Evolutionary conservation across 768 basidiomycete species (phyloP).

Genomic region (Termitomyces heimii): DNA sequence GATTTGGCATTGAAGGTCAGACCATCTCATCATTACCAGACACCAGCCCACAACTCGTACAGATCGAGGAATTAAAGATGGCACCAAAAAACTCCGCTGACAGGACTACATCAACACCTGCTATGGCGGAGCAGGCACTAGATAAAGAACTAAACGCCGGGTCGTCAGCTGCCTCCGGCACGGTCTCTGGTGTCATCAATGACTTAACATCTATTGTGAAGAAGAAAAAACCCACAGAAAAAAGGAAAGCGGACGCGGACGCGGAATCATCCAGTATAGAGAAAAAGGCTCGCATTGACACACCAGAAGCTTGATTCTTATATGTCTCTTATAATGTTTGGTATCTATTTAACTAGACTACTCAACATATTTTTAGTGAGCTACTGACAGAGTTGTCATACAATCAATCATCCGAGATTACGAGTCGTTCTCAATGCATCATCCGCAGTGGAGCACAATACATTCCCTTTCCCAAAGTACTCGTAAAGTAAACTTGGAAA

Average conservation of each 20-base stretch:
- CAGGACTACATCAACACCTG: constrained; percentile 50
- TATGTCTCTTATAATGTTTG: constrained; percentile 1
- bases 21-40: neutral
- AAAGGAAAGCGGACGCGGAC: constrained; percentile 70
- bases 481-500: constrained; percentile 16
- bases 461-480: constrained; percentile 17
- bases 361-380: neutral
- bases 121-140: constrained; percentile 62
- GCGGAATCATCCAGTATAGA: constrained; percentile 40
- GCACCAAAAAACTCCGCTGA: constrained; percentile 55
- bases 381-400: neutral
- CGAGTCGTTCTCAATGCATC: constrained; percentile 17
- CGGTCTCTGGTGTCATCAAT: constrained; percentile 49
- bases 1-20: constrained; percentile 82
- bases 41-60: neutral
- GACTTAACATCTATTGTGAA: constrained; percentile 88
- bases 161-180: constrained; percentile 25
- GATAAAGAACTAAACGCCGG: constrained; percentile 61
- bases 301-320: constrained; percentile 17
- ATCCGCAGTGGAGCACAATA: constrained; percentile 19
- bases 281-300: constrained; percentile 63
- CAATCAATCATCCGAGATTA: constrained; percentile 12
- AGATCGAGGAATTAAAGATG: constrained; percentile 91
- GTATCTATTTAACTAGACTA: neutral
- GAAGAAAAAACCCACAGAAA: constrained; percentile 56